phyloP scores from a whole-genome alignment of 108 stramenopile genomes.

The Fistulifera solaris region DNA sequence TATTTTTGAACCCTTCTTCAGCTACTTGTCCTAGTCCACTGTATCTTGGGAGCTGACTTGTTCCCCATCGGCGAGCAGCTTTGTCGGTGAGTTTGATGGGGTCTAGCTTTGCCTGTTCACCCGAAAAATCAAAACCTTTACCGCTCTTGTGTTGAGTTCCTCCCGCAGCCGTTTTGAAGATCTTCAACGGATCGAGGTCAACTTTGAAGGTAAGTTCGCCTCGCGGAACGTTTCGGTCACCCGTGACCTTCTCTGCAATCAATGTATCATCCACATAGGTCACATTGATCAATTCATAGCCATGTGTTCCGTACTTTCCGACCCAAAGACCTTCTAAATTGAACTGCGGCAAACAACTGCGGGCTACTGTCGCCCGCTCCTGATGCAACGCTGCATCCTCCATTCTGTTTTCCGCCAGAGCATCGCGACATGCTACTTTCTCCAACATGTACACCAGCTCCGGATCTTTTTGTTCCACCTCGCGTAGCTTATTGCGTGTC shows the following conservation, averaged over 20 bases:
- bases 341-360: constrained; percentile 54
- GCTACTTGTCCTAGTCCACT: constrained; percentile 62
- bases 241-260: constrained; percentile 69
- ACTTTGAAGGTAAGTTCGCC: constrained; percentile 64
- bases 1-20: constrained; percentile 47
- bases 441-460: constrained; percentile 39
- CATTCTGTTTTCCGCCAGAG: constrained; percentile 9
- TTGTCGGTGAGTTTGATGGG: constrained; percentile 55
- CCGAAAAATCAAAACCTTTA: neutral
- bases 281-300: constrained; percentile 76
- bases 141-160: neutral
- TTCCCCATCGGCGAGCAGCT: constrained; percentile 61
- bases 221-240: constrained; percentile 58
- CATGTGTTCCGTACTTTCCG: constrained; percentile 67
- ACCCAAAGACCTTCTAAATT: constrained; percentile 72
- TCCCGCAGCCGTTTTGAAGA: neutral
- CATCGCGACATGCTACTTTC: constrained; percentile 19
- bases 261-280: constrained; percentile 51
- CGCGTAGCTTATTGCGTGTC: constrained; percentile 27
- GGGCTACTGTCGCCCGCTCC: constrained; percentile 32
- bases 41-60: constrained; percentile 47
- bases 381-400: constrained; percentile 18
- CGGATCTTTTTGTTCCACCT: constrained; percentile 33
- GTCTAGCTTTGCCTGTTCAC: constrained; percentile 16
- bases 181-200: constrained; percentile 43